Conservation (phyloP, 2,329 filamentous ascomycete species). For the Scopulariopsis brevicaulis region DNA sequence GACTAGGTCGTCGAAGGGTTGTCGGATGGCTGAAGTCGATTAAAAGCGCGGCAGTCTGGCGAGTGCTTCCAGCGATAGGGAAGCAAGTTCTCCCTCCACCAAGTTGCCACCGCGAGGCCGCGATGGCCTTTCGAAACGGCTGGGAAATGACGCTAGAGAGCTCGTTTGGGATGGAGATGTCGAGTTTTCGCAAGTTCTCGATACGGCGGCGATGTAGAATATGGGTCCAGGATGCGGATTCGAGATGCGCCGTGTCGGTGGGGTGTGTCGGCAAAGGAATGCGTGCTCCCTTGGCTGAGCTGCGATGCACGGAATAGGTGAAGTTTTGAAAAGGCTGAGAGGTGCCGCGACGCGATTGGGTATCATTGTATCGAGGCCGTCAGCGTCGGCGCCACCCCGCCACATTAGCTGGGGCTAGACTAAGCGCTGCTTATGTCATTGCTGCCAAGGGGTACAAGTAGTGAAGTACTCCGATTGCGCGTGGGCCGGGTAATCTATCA, state of each 20-base stretch:
- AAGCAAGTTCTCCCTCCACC: neutral
- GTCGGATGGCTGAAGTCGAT: neutral
- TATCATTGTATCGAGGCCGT: neutral
- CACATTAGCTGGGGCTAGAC: neutral
- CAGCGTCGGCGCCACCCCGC: neutral
- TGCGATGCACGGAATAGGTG: neutral
- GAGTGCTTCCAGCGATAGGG: neutral
- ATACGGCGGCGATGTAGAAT: neutral
- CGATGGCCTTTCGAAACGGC: neutral
- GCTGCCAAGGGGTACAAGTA: too few species aligned
- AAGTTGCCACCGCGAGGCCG: conserved; percentile 2
- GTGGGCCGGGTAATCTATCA: too few species aligned
- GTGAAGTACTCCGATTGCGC: too few species aligned
- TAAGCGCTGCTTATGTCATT: too few species aligned
- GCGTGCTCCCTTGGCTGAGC: neutral
- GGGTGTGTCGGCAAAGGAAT: neutral
- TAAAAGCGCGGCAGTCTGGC: neutral
- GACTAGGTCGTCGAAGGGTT: neutral
- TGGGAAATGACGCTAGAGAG: neutral
- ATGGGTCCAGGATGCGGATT: neutral
- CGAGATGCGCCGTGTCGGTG: neutral
- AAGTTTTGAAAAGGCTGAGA: neutral
- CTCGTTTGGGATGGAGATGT: neutral
- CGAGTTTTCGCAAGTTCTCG: neutral
- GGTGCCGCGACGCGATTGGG: neutral